phyloP scores from a whole-genome alignment of 352 stramenopile species.

The Pythium utonaiense region DNA sequence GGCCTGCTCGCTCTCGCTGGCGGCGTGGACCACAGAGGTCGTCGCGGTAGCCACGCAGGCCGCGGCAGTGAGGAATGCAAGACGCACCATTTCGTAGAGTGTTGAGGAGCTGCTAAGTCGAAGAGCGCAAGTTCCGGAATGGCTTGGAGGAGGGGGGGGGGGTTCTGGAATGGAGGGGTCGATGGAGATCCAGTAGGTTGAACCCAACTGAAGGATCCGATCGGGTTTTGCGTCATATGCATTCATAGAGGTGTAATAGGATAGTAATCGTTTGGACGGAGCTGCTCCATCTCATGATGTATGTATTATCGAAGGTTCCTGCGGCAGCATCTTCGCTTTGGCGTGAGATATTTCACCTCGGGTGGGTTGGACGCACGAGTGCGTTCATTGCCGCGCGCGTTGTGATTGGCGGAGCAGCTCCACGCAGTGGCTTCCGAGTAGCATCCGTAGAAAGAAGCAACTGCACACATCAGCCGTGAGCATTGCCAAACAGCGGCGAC shows the following conservation, averaged over 20 bases:
- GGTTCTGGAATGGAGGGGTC: not conserved
- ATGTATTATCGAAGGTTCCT: not conserved
- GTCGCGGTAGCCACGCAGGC: not conserved
- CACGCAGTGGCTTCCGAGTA: not conserved
- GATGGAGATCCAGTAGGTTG: not conserved
- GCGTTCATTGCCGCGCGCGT: not conserved
- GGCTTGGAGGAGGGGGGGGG: not conserved
- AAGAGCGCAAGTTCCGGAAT: not conserved
- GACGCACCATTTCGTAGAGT: not conserved
- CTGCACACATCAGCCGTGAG: too few species aligned
- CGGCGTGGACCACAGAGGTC: not conserved
- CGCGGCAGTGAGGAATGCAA: not conserved
- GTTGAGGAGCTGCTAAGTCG: not conserved
- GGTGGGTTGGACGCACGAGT: not conserved
- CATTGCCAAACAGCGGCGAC: too few species aligned
- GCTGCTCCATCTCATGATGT: too few species aligned
- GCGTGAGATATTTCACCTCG: not conserved
- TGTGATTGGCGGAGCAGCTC: not conserved
- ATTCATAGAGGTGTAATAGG: not conserved
- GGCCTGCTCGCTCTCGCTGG: not conserved
- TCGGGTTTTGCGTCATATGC: not conserved
- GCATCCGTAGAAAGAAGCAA: too few species aligned
- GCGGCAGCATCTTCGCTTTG: not conserved
- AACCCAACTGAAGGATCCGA: not conserved
- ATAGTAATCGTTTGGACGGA: too few species aligned